Conservation (phyloP, 805 yeast species). For the Candida ascalaphidarum region DNA sequence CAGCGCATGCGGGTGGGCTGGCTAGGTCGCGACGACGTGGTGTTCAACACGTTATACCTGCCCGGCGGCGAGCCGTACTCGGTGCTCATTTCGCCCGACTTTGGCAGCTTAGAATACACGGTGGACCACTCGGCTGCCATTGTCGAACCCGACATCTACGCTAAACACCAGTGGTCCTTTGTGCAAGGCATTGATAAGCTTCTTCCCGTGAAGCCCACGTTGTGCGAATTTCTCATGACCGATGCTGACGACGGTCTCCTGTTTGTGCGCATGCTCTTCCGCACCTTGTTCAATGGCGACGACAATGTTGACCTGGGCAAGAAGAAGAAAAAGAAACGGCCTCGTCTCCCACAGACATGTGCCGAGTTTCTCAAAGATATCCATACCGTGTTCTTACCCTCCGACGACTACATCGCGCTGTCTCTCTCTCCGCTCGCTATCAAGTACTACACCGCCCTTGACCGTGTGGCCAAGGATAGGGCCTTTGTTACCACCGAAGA, state of each 20-base stretch:
- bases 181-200: slow-evolving; percentile 55
- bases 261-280: slow-evolving; percentile 19
- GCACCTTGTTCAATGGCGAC: slow-evolving; percentile 12
- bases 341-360: slow-evolving; percentile 13
- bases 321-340: slow-evolving; percentile 4
- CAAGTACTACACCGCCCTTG: slow-evolving; percentile 16
- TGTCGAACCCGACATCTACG: slow-evolving; percentile 48
- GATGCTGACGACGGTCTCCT: slow-evolving; percentile 13
- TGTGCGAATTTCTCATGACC: slow-evolving; percentile 27
- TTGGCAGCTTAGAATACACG: slow-evolving; percentile 19
- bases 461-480: too few relatives aligned
- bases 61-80: slow-evolving; percentile 8
- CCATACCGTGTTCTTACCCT: slow-evolving; percentile 26
- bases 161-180: slow-evolving; percentile 55
- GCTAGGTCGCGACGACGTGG: slow-evolving; percentile 13
- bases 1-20: slow-evolving; percentile 25
- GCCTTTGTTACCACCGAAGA: slow-evolving; percentile 23
- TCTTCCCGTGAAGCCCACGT: slow-evolving; percentile 24
- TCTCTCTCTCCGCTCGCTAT: slow-evolving; percentile 19
- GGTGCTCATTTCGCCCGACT: slow-evolving; percentile 15
- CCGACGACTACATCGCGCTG: slow-evolving; percentile 16
- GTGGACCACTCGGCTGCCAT: slow-evolving; percentile 40
- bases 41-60: slow-evolving; percentile 22
- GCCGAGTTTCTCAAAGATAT: slow-evolving; percentile 14
- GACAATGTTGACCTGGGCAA: slow-evolving; percentile 1